Conservation (phyloP, 2,329 filamentous ascomycete genomes). For the Pyrenophora graminea region DNA sequence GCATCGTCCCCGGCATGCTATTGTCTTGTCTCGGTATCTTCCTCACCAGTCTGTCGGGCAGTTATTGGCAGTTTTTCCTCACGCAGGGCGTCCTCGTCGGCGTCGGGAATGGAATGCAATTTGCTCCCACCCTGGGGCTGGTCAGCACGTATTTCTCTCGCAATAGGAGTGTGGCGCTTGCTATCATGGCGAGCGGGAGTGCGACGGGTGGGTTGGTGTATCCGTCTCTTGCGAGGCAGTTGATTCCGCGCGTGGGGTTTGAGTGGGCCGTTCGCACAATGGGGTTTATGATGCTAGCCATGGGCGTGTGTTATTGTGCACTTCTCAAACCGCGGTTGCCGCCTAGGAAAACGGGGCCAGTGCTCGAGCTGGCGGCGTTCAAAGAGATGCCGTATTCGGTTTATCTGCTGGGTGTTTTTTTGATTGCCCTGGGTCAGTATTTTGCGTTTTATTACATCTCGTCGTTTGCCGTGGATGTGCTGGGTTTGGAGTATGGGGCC, state of each 20-base stretch:
- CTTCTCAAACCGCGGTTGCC: slow-evolving; percentile 50
- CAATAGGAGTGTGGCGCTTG: slow-evolving; percentile 64
- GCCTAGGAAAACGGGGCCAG: slow-evolving; percentile 49
- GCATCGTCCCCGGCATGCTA: slow-evolving; percentile 49
- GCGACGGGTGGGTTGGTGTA: slow-evolving; percentile 67
- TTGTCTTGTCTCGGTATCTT: slow-evolving; percentile 56
- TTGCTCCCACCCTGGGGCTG: slow-evolving; percentile 38
- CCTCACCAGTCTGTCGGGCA: slow-evolving; percentile 55
- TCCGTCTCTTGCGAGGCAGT: slow-evolving; percentile 58
- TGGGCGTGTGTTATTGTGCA: slow-evolving; percentile 41
- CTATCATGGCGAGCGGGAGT: slow-evolving; percentile 63
- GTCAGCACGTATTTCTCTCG: slow-evolving; percentile 61
- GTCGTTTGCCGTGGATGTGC: slow-evolving; percentile 46
- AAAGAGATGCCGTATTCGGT: slow-evolving; percentile 48
- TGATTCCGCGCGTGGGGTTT: slow-evolving; percentile 65
- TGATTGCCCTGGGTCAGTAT: slow-evolving; percentile 44
- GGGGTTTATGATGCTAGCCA: slow-evolving; percentile 62
- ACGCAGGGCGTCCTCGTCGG: slow-evolving; percentile 43
- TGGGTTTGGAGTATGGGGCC: slow-evolving; percentile 55
- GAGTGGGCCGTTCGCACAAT: slow-evolving; percentile 67
- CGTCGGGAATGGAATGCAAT: slow-evolving; percentile 43
- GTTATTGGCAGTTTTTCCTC: slow-evolving; percentile 55
- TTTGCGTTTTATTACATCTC: slow-evolving; percentile 55
- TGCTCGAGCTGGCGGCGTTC: slow-evolving; percentile 50
- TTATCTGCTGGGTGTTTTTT: slow-evolving; percentile 42